These are phyloP conservation scores for Monosporascus sp. DNA, from an alignment of 2,329 filamentous ascomycete genomes.

Conservation along the genomic window DNA sequence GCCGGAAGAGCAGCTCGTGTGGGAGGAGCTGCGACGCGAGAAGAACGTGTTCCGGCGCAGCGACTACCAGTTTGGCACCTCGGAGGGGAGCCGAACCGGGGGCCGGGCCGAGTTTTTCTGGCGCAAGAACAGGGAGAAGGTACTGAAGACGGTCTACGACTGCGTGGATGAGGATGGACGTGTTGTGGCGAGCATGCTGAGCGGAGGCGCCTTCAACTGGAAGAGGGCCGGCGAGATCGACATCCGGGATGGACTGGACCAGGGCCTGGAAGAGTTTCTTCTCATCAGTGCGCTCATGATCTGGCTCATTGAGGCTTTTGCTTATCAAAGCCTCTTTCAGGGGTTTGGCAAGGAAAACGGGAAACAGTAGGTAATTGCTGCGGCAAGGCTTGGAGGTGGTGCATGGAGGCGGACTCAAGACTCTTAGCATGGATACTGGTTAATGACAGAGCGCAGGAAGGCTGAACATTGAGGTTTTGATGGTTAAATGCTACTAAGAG, in stretches of 20 bases:
- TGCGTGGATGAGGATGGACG: conserved; percentile 1
- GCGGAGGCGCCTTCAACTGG: conserved; percentile 5
- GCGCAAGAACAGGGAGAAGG: conserved; percentile 5
- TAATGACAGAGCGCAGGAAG: too few relatives aligned
- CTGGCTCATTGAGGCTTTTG: conserved; percentile 4
- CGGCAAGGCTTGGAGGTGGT: too few relatives aligned
- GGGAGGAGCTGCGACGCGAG: conserved; percentile 6
- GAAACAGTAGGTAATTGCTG: background rate
- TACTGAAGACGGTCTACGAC: conserved; percentile 3
- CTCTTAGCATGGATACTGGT: too few relatives aligned
- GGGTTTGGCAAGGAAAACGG: conserved; percentile 6
- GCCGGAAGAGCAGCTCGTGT: background rate
- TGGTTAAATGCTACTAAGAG: too few relatives aligned
- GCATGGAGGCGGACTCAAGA: too few relatives aligned
- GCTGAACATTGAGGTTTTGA: too few relatives aligned
- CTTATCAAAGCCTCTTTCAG: conserved; percentile 4
- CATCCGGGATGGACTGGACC: conserved; percentile 1
- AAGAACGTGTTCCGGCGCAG: conserved; percentile 2
- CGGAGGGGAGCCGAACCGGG: background rate
- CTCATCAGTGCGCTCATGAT: conserved; percentile 3
- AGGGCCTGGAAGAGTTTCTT: conserved; percentile 2
- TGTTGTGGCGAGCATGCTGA: conserved; percentile 4
- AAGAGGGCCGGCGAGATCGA: conserved; percentile 6
- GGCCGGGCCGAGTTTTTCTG: background rate
- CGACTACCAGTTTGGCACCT: conserved; percentile 4